Evolutionary conservation across 345 rosid genomes (phyloP), one percentile per base, ranked within the genome.

Genomic region (Ceriops zippeliana): DNA sequence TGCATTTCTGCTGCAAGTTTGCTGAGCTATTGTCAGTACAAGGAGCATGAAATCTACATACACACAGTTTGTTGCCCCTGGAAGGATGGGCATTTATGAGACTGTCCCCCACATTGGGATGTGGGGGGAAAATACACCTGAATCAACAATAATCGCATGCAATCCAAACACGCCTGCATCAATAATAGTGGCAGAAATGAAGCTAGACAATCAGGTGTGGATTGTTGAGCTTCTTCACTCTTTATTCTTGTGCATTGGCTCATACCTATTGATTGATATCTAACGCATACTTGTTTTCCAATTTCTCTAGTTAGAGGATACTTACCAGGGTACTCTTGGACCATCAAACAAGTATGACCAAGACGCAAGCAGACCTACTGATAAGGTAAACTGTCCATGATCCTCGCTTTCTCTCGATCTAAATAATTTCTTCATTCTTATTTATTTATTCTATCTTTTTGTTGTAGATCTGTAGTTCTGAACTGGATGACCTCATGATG

Each of bases 51-150:
- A 90, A 83, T 83, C 96, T 61, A 58, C 95, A 5, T 81, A 96
- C 8, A 66, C 93, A 38, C 96, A 90, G 79, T 90, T 91, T 76
- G 87, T 91, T 63, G 73, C 89, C 28, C 70, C 87, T 46, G 84
- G 84, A 79, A 80, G 92, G 80, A 78, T 90, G 82, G 85, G 78
- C n/a, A 80, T 89, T 26, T 89, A 95, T 76, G 93, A 91, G 67
- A 81, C 86, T 56, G 76, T 88, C 58, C 86, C 83, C 79, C 96
- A 83, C 73, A 78, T 89, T 46, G 80, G 92, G 69, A 87, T 87
- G 84, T 91, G 99, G 97, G 96, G 83, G 72, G 97, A 87, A 71
- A 79, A 71, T 67, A 52, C 78, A 19, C 75, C 89, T 22, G 51
- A 79, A 70, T 74, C 96, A 61, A 68, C 88, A 70, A 26, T 77